Percentiles rank a stretch among this genome's conserved stretches.
These are phyloP conservation scores for Ailanthus altissimus DNA, from an alignment of 345 rosid genomes.

Conservation along the genomic window DNA sequence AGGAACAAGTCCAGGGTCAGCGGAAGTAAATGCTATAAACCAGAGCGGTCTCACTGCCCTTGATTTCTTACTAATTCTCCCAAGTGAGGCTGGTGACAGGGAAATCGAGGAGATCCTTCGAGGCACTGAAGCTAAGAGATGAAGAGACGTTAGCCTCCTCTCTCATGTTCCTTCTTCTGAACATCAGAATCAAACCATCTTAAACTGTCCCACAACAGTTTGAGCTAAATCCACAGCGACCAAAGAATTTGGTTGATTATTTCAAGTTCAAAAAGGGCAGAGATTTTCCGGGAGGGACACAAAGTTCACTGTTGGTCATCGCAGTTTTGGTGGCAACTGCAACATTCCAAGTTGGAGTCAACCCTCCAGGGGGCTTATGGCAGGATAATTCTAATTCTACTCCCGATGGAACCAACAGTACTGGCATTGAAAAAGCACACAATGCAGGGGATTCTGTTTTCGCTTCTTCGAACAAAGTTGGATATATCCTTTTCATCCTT, in stretches of 20 bases:
- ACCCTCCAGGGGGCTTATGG: conserved; percentile 63
- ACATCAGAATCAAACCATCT: not conserved
- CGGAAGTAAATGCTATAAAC: conserved; percentile 48
- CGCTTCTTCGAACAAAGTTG: conserved; percentile 24
- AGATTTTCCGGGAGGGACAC: conserved; percentile 45
- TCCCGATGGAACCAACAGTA: conserved; percentile 17
- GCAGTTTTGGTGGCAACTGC: conserved; percentile 55
- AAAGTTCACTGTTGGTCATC: conserved; percentile 42
- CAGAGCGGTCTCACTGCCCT: conserved; percentile 45
- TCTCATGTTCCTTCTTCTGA: conserved; percentile 14
- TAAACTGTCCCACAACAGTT: conserved; percentile 17
- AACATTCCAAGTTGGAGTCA: conserved; percentile 51
- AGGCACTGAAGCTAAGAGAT: conserved; percentile 41
- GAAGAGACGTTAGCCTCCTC: no score
- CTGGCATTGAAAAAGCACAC: conserved; percentile 27
- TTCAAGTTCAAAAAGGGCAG: conserved; percentile 58
- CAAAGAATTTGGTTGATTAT: conserved; percentile 37
- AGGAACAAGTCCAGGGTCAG: conserved; percentile 15
- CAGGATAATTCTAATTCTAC: conserved; percentile 41
- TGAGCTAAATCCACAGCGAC: conserved; percentile 23
- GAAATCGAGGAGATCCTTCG: conserved; percentile 46
- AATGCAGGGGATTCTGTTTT: conserved; percentile 42
- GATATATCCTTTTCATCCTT: no score
- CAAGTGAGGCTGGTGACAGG: conserved; percentile 64
- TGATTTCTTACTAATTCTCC: conserved; percentile 49